Conservation (phyloP, 345 rosid genomes). For the Anastatica hierochuntica region DNA sequence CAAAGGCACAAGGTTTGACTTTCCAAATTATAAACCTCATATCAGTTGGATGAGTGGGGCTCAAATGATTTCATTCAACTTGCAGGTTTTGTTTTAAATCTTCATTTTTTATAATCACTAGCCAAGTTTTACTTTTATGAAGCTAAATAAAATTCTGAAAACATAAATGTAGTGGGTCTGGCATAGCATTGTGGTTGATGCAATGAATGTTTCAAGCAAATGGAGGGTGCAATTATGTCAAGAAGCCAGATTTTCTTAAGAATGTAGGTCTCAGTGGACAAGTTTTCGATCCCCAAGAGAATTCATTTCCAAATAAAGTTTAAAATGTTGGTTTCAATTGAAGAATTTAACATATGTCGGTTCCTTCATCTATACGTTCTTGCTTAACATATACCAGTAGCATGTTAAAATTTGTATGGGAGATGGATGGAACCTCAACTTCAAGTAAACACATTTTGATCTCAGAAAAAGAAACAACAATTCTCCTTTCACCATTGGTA, state of each 20-base stretch:
- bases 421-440: slow-evolving; percentile 80
- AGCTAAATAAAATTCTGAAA: too few relatives aligned
- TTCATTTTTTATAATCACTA: background rate
- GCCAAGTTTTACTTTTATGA: background rate
- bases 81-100: slow-evolving; percentile 51
- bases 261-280: slow-evolving; percentile 23
- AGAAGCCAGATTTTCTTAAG: slow-evolving; percentile 70
- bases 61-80: slow-evolving; percentile 84
- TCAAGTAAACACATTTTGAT: slow-evolving; percentile 69
- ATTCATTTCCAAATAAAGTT: slow-evolving; percentile 35
- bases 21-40: slow-evolving; percentile 53
- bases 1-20: slow-evolving; percentile 44
- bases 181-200: slow-evolving; percentile 79
- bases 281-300: slow-evolving; percentile 45
- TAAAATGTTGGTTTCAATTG: slow-evolving; percentile 39
- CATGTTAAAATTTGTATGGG: slow-evolving; percentile 79
- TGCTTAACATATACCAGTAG: slow-evolving; percentile 2
- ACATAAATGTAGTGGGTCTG: slow-evolving; percentile 46
- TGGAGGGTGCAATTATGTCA: slow-evolving; percentile 88
- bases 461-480: too few relatives aligned
- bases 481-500: too few relatives aligned
- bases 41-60: slow-evolving; percentile 68
- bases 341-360: background rate
- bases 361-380: background rate
- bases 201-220: slow-evolving; percentile 87